Evolutionary conservation across 306 rosid genomes (phyloP).

Genomic region (Myrica gale): DNA sequence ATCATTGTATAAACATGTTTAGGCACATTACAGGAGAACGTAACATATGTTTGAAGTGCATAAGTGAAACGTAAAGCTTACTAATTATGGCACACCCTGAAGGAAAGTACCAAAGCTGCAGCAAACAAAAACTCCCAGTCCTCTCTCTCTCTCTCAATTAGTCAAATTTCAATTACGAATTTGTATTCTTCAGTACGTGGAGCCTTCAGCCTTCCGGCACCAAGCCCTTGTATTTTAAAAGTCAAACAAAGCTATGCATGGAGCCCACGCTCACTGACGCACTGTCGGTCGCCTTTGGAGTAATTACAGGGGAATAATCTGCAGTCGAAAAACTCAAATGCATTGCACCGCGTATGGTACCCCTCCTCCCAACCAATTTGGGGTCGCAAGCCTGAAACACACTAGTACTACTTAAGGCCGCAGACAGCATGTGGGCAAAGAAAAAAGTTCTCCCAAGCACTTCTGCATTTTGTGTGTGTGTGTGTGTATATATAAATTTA

Average conservation of each 20-base stretch:
- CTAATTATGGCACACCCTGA: not conserved
- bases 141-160: not conserved
- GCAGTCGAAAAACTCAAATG: not conserved
- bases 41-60: not conserved
- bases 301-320: not conserved
- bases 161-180: too few species aligned
- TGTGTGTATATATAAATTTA: too few species aligned
- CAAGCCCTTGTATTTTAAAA: not conserved
- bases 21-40: not conserved
- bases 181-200: not conserved
- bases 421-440: too few species aligned
- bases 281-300: constrained; percentile 37
- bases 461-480: too few species aligned
- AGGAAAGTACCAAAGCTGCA: constrained; percentile 6
- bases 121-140: too few species aligned
- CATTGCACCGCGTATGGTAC: constrained; percentile 11
- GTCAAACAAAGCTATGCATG: constrained; percentile 22
- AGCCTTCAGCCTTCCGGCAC: not conserved
- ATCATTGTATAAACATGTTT: not conserved
- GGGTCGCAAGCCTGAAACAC: not conserved
- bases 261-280: constrained; percentile 29
- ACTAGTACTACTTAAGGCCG: too few species aligned
- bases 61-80: not conserved
- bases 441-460: too few species aligned
- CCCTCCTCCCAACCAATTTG: constrained; percentile 13